These are phyloP conservation scores for Tolypocladium tropicale DNA, from an alignment of 2,329 filamentous ascomycete genomes.

Conservation along the genomic window DNA sequence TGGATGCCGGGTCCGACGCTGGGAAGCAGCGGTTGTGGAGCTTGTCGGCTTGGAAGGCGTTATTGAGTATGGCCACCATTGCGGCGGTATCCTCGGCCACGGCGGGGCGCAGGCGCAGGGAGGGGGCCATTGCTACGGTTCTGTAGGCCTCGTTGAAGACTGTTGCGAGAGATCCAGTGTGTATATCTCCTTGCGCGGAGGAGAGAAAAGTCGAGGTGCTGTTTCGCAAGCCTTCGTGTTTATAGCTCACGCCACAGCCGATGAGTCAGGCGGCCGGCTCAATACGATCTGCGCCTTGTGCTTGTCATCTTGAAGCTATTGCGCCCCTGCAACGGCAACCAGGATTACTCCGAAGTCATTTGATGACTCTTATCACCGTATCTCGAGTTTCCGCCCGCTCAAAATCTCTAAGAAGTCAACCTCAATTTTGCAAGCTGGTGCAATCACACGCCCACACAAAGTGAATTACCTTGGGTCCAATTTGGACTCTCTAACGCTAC, in stretches of 20 bases:
- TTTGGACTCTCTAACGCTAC: not conserved
- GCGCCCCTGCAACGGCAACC: not conserved
- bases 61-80: constrained; percentile 18
- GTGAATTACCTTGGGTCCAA: not conserved
- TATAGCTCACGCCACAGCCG: not conserved
- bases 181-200: too few species aligned
- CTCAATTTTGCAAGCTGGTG: not conserved
- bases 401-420: too few species aligned
- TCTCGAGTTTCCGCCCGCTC: too few species aligned
- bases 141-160: not conserved
- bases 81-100: constrained; percentile 18
- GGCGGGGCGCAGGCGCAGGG: constrained; percentile 24
- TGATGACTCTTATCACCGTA: too few species aligned
- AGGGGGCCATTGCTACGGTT: not conserved
- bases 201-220: too few species aligned
- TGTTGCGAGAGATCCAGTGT: too few species aligned
- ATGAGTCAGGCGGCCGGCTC: not conserved
- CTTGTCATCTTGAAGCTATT: not conserved
- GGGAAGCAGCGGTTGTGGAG: constrained; percentile 21
- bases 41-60: constrained; percentile 18
- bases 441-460: not conserved
- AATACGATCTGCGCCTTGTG: not conserved
- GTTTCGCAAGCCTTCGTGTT: not conserved
- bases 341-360: too few species aligned
- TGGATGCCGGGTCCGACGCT: constrained; percentile 12